Conservation (phyloP, 1,139 yeast genomes). For the Candida sp. region DNA sequence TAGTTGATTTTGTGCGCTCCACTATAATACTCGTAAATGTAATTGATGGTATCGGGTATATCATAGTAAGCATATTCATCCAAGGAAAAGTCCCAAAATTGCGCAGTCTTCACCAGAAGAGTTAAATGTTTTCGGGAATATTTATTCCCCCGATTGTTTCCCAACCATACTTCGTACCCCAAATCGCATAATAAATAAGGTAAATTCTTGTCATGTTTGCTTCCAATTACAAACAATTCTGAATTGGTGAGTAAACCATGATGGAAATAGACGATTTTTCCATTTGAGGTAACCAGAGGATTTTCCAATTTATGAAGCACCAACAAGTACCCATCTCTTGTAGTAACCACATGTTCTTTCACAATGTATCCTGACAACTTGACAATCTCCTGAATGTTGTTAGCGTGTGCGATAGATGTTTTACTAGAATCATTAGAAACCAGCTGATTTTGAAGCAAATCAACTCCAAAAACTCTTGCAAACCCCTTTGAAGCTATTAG, state of each 20-base stretch:
- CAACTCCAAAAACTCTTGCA: background rate
- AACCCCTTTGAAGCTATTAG: background rate
- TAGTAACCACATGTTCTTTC: constrained; percentile 69
- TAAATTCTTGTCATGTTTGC: constrained; percentile 24
- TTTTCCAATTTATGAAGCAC: constrained; percentile 35
- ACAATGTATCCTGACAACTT: constrained; percentile 57
- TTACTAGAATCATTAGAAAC: background rate
- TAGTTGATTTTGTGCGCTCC: constrained; percentile 20
- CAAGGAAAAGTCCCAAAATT: constrained; percentile 81
- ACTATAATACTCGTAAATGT: constrained; percentile 32
- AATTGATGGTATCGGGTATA: constrained; percentile 71
- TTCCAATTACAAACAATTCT: constrained; percentile 41
- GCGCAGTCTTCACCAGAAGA: constrained; percentile 35
- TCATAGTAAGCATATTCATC: constrained; percentile 86
- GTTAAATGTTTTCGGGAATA: constrained; percentile 37
- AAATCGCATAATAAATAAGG: constrained; percentile 27
- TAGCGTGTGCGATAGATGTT: constrained; percentile 22
- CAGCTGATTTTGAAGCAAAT: background rate
- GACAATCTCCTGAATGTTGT: constrained; percentile 65
- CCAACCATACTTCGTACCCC: constrained; percentile 37
- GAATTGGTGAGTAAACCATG: constrained; percentile 47
- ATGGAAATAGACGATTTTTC: constrained; percentile 38
- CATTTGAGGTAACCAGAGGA: background rate
- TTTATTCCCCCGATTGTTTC: constrained; percentile 35
- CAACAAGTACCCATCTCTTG: constrained; percentile 40